These are phyloP conservation scores for Jimgerdemannia lactiflua DNA, from an alignment of 192 early-diverging fungal species.

Conservation along the genomic window DNA sequence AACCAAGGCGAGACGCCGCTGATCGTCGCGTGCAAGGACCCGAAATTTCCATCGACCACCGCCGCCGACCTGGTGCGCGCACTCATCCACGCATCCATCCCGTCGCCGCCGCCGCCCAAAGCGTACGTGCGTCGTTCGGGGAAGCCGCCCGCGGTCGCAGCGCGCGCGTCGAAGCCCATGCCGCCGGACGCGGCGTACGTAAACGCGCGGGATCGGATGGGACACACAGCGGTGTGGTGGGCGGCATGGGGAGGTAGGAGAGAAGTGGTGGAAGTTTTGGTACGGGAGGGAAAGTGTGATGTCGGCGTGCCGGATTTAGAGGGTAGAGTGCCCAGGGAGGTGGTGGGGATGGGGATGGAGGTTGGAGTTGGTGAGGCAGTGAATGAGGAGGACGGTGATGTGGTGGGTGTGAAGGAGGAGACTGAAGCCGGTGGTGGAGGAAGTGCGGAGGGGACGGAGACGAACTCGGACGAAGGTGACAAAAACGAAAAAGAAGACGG, in stretches of 20 bases:
- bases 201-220: neutral
- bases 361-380: neutral
- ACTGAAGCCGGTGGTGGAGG: neutral
- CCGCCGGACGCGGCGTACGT: constrained; percentile 1
- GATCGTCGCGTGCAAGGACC: neutral
- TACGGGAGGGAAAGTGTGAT: neutral
- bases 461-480: neutral
- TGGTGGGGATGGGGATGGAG: neutral
- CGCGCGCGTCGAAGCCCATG: neutral
- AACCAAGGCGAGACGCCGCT: neutral
- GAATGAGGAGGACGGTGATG: neutral
- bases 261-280: neutral
- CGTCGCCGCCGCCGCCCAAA: neutral
- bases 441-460: neutral
- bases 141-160: neutral
- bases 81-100: neutral
- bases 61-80: neutral
- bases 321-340: neutral
- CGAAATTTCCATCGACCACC: neutral
- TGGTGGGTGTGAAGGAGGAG: neutral
- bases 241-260: neutral
- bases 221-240: neutral
- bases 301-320: neutral
- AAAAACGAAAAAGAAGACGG: neutral
- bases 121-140: neutral